Evolutionary conservation across 2,329 filamentous ascomycete species (phyloP), one percentile per base, ranked within the genome.

Genomic region (Pseudogymnoascus sp.): DNA sequence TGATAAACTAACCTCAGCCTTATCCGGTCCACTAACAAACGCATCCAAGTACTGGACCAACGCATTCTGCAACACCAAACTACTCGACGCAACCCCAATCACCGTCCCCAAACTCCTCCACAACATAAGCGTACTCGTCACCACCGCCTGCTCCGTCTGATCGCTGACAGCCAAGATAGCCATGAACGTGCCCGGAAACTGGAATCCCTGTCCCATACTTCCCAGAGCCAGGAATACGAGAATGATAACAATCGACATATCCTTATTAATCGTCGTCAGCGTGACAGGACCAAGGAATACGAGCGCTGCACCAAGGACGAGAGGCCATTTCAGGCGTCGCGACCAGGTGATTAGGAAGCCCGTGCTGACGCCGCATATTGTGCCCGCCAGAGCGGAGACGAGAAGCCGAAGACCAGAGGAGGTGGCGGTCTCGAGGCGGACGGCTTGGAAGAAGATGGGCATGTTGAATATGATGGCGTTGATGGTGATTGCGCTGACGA

Each of bases 361-460:
- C 1, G 84, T 85, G 0, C 76, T 69, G 1, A 83, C 78, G 47
- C 85, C 86, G 6, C 78, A 74, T 34, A 73, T 50, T 43, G 84
- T 84, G 28, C 82, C 73, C 2, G 80, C 80, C 25, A 85, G 66
- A 0, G 84, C 83, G 4, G 86, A 84, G 6, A 86, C 76, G 18
- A 89, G 79, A 60, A 92, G 84, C 43, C 85, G 82, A 28, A 91
- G 80, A n/a, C 89, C 89, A 0, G 88, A 90, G 22, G 79, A 76
- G 0, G 88, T 90, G 14, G 89, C 85, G 5, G 79, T 81, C 62
- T 86, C 84, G 59, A 88, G 79, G 57, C 89, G 84, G 25, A 90
- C 87, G 37, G 85, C 87, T 70, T 90, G 88, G 74, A 90, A 91
- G 75, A 87, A 92, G 6, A 92, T 76, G 0, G 89, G 89, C 5